Evolutionary conservation across 331 rosid genomes (phyloP).

Genomic region (Pyracantha coccinea): DNA sequence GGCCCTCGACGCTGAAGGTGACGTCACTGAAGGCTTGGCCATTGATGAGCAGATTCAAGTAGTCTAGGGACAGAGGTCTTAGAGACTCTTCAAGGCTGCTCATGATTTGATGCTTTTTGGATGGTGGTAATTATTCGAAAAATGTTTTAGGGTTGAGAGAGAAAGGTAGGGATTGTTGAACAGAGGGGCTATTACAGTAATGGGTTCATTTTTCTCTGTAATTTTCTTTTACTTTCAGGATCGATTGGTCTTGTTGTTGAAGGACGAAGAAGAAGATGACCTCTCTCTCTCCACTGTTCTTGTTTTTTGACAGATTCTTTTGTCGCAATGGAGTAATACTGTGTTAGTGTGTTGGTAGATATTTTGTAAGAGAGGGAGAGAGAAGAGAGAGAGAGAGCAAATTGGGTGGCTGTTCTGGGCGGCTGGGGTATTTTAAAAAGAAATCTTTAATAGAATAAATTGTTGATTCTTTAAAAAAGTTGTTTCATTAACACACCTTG

Average conservation of each 20-base stretch:
- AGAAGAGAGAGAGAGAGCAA: conserved; percentile 35
- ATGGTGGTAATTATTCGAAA: neutral
- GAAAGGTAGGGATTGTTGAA: conserved; percentile 1
- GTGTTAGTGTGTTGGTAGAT: conserved; percentile 31
- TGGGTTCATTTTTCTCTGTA: conserved; percentile 16
- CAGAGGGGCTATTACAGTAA: conserved; percentile 10
- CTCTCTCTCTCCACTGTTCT: conserved; percentile 11
- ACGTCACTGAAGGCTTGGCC: conserved; percentile 99
- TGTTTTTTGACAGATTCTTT: conserved; percentile 53
- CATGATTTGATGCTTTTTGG: conserved; percentile 37
- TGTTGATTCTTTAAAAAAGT: conserved; percentile 11
- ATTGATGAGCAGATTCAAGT: conserved; percentile 85
- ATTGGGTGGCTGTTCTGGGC: conserved; percentile 96
- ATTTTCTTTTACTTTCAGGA: neutral
- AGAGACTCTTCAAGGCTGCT: conserved; percentile 75
- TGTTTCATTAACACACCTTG: too few relatives aligned
- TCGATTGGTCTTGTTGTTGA: conserved; percentile 9
- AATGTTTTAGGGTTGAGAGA: conserved; percentile 2
- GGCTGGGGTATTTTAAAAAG: conserved; percentile 56
- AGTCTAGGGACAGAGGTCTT: conserved; percentile 82
- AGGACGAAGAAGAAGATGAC: conserved; percentile 10
- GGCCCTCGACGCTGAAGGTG: conserved; percentile 95
- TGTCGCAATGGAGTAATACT: conserved; percentile 24
- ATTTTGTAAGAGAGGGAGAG: conserved; percentile 12
- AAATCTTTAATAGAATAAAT: neutral